Conservation (phyloP, 23 red algal genomes). For the Agarophyton chilense region DNA sequence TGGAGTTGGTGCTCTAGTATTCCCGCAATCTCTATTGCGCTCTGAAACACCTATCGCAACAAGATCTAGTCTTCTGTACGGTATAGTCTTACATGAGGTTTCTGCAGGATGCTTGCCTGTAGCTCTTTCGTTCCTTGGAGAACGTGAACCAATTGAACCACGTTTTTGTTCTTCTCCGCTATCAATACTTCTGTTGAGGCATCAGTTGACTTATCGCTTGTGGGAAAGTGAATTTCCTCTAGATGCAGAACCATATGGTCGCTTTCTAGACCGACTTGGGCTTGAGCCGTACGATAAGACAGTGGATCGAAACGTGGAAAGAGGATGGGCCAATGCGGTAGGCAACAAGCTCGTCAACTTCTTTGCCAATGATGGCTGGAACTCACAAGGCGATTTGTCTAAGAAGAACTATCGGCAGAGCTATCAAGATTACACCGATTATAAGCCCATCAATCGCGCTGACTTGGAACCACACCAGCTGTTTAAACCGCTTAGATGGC, state of each 20-base stretch:
- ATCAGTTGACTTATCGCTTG: constrained; percentile 12
- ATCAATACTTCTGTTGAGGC: background rate
- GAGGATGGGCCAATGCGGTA: constrained; percentile 29
- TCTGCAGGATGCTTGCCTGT: constrained; percentile 19
- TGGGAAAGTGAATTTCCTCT: background rate
- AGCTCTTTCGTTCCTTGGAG: constrained; percentile 33
- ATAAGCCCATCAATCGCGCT: constrained; percentile 34
- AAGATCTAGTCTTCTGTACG: background rate
- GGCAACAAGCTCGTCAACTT: background rate
- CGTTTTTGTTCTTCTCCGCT: background rate
- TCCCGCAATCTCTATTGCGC: background rate
- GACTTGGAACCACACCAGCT: background rate
- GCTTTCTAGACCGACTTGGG: constrained; percentile 1
- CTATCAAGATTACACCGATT: constrained; percentile 32
- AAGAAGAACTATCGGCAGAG: background rate
- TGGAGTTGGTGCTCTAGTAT: background rate
- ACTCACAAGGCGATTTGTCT: constrained; percentile 1
- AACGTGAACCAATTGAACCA: background rate
- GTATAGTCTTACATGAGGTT: background rate
- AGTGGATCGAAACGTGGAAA: background rate
- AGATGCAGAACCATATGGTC: constrained; percentile 1
- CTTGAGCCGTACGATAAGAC: constrained; percentile 26
- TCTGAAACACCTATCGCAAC: constrained; percentile 15
- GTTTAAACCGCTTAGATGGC: constrained; percentile 23
- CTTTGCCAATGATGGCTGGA: constrained; percentile 49